Conservation (phyloP, 139 green algal species). For the Chlamydomonas sp. region DNA sequence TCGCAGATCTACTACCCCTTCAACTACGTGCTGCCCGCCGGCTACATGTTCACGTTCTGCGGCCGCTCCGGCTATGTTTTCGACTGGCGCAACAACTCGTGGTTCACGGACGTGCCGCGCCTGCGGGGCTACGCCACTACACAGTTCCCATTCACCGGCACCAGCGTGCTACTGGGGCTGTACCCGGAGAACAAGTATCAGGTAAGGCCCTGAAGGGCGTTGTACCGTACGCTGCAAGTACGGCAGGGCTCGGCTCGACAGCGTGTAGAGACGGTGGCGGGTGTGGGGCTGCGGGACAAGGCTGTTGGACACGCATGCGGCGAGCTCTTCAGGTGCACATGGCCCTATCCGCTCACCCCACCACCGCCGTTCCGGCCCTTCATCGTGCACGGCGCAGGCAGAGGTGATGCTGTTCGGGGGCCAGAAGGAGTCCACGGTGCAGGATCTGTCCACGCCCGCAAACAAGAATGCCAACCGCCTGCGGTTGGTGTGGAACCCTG, state of each 20-base stretch:
- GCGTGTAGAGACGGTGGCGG: too few relatives aligned
- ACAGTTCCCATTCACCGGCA: constrained; percentile 11
- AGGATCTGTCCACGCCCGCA: not conserved
- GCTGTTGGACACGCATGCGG: too few relatives aligned
- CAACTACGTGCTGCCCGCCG: constrained; percentile 43
- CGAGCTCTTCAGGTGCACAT: too few relatives aligned
- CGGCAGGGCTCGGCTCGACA: too few relatives aligned
- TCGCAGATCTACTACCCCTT: constrained; percentile 44
- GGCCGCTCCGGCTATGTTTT: constrained; percentile 30
- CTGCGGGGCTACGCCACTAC: constrained; percentile 1
- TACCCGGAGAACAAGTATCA: not conserved
- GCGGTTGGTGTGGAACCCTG: not conserved
- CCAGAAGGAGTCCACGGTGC: not conserved
- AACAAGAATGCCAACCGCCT: not conserved
- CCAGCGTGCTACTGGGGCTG: not conserved
- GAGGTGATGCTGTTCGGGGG: constrained; percentile 2
- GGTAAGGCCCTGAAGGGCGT: not conserved
- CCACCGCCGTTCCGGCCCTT: too few relatives aligned
- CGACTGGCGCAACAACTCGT: not conserved
- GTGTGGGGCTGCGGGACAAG: too few relatives aligned
- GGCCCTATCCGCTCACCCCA: too few relatives aligned
- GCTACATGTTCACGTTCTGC: constrained; percentile 43
- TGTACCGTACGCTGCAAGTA: too few relatives aligned
- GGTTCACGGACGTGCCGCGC: not conserved
- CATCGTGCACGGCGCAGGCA: not conserved